Percentiles rank a stretch among this genome's conserved stretches.
Evolutionary conservation across 2,329 filamentous ascomycete species (phyloP).

Genomic region (Apiospora marii): DNA sequence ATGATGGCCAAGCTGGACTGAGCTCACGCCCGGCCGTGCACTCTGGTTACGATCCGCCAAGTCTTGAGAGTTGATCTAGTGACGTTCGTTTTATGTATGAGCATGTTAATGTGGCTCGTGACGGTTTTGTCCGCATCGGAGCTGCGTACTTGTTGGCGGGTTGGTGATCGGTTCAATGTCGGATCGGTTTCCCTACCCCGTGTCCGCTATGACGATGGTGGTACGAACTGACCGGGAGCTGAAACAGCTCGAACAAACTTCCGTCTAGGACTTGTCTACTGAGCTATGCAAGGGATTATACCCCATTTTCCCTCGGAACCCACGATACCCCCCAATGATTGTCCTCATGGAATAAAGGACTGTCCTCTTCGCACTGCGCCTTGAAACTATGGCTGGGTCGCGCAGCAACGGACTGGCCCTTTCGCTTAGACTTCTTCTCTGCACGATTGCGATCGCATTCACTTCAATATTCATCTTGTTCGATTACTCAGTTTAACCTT

Average conservation of each 20-base stretch:
- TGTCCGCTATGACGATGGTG: conserved; percentile 22
- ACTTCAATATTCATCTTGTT: conserved; percentile 51
- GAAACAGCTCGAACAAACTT: conserved; percentile 9
- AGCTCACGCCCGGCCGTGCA: conserved; percentile 49
- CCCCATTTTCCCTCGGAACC: conserved; percentile 14
- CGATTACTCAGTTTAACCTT: conserved; percentile 45
- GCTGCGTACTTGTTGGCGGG: conserved; percentile 24
- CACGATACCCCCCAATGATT: conserved; percentile 20
- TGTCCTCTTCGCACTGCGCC: conserved; percentile 22
- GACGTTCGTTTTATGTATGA: conserved; percentile 41
- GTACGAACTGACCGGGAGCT: conserved; percentile 21
- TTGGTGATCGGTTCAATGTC: conserved; percentile 13
- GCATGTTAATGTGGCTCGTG: conserved; percentile 38
- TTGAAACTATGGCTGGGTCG: conserved; percentile 5
- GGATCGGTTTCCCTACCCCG: conserved; percentile 12
- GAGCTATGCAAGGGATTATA: conserved; percentile 23
- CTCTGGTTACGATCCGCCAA: conserved; percentile 42
- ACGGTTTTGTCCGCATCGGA: conserved; percentile 34
- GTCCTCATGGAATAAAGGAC: conserved; percentile 19
- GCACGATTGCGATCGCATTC: conserved; percentile 60
- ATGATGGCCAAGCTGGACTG: conserved; percentile 99
- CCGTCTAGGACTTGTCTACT: conserved; percentile 19
- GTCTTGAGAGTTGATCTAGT: conserved; percentile 39
- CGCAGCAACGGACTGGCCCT: conserved; percentile 11
- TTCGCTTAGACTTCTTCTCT: conserved; percentile 58